Conservation (phyloP, 2,329 filamentous ascomycete genomes). For the Penicillium decumbens region DNA sequence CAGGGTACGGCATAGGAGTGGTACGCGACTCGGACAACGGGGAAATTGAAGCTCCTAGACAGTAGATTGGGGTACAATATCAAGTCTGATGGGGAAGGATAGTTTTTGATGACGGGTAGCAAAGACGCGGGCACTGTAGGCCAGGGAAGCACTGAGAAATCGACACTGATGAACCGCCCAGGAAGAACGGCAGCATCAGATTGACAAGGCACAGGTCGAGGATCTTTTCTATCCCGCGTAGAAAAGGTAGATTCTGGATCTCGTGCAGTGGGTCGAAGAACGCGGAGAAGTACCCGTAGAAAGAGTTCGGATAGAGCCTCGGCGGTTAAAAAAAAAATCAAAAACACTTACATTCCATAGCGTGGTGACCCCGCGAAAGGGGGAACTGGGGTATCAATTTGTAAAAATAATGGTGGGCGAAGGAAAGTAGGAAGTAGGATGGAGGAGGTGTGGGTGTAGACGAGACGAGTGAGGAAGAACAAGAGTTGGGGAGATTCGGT, state of each 20-base stretch:
- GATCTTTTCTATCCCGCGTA: conserved; percentile 14
- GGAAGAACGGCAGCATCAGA: conserved; percentile 15
- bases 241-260: conserved; percentile 23
- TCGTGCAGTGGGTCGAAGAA: conserved; percentile 38
- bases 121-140: conserved; percentile 32
- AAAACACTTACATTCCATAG: conserved; percentile 57
- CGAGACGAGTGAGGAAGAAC: conserved; percentile 34
- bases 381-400: conserved; percentile 32
- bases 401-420: conserved; percentile 29
- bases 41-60: conserved; percentile 23
- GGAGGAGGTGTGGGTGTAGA: conserved; percentile 24
- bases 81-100: conserved; percentile 34
- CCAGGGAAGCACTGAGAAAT: conserved; percentile 21
- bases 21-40: conserved; percentile 34
- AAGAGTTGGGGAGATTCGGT: conserved; percentile 29
- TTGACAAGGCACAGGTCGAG: conserved; percentile 13
- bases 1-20: conserved; percentile 21
- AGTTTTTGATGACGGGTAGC: conserved; percentile 38
- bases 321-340: conserved; percentile 29
- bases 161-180: conserved; percentile 21
- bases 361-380: conserved; percentile 47
- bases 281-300: conserved; percentile 39
- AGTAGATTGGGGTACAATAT: conserved; percentile 25
- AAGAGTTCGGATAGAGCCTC: conserved; percentile 29
- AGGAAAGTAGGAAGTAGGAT: conserved; percentile 3